These are phyloP conservation scores for Cornus kousa DNA, from an alignment of 148 eudicot genomes.

Conservation along the genomic window DNA sequence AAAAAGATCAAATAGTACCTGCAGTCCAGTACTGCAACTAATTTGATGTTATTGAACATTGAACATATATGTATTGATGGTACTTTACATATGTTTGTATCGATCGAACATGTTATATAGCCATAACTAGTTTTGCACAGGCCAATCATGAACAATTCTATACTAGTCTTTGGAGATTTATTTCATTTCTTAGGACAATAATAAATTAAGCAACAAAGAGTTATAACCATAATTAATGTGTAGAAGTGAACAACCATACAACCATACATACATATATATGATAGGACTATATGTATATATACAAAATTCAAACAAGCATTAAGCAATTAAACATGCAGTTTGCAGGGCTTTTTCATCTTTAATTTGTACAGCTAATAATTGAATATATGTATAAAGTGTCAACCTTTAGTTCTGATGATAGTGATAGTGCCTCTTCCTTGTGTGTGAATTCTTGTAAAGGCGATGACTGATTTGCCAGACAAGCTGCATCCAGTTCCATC, in stretches of 20 bases:
- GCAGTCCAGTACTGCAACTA: too few relatives aligned
- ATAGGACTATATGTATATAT: background rate
- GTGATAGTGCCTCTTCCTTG: slow-evolving; percentile 81
- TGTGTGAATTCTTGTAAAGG: slow-evolving; percentile 68
- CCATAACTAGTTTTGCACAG: too few relatives aligned
- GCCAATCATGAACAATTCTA: too few relatives aligned
- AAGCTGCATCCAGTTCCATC: slow-evolving; percentile 51
- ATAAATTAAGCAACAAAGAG: background rate
- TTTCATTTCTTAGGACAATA: too few relatives aligned
- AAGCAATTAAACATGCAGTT: background rate
- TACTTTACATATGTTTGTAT: too few relatives aligned
- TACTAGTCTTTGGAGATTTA: too few relatives aligned
- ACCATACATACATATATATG: background rate
- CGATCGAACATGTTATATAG: too few relatives aligned
- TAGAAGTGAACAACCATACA: slow-evolving; percentile 7
- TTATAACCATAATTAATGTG: background rate
- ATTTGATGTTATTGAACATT: too few relatives aligned
- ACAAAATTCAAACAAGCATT: slow-evolving; percentile 10
- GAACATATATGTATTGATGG: too few relatives aligned
- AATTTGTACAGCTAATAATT: background rate
- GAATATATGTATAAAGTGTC: background rate
- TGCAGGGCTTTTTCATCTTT: too few relatives aligned
- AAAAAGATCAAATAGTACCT: too few relatives aligned
- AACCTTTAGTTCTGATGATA: slow-evolving; percentile 68
- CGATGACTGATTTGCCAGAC: slow-evolving; percentile 78